Conservation (phyloP, 2,329 filamentous ascomycete genomes). For the Colletotrichum musicola region DNA sequence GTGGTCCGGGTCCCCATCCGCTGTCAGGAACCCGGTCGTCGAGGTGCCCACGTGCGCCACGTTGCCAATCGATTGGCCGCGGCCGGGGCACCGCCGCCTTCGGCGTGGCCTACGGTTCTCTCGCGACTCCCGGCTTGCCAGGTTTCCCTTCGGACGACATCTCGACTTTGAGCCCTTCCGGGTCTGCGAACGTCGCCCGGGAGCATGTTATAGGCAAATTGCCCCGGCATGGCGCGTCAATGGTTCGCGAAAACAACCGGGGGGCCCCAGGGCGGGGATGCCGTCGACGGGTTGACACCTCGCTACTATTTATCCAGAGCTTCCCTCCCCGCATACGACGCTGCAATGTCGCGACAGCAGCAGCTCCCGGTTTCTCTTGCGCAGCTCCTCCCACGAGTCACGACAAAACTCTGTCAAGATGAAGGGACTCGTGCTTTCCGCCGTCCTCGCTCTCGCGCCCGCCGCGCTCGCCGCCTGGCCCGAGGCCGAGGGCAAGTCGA, state of each 20-base stretch:
- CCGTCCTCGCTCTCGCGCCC: conserved; percentile 47
- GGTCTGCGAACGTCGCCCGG: neutral
- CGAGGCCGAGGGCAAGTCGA: conserved; percentile 53
- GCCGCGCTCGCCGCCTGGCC: conserved; percentile 48
- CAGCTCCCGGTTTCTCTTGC: conserved; percentile 6
- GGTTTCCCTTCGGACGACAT: conserved; percentile 24
- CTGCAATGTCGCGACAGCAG: conserved; percentile 12
- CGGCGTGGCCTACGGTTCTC: neutral
- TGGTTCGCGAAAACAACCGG: conserved; percentile 18
- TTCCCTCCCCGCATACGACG: conserved; percentile 26
- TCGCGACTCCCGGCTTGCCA: neutral
- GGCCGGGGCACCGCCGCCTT: conserved; percentile 16
- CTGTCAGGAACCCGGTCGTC: conserved; percentile 20
- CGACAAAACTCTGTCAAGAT: conserved; percentile 45
- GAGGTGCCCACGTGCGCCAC: conserved; percentile 41
- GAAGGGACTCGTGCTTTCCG: conserved; percentile 48
- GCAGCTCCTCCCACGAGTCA: neutral
- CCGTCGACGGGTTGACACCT: conserved; percentile 6
- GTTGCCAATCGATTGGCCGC: conserved; percentile 48
- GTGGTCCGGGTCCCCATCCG: conserved; percentile 25
- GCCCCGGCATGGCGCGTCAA: conserved; percentile 38
- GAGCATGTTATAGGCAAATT: conserved; percentile 27
- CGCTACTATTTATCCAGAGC: conserved; percentile 35
- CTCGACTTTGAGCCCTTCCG: conserved; percentile 28
- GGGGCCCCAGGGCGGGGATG: conserved; percentile 19